phyloP scores from a whole-genome alignment of 768 basidiomycete genomes.

The Russula virescens region DNA sequence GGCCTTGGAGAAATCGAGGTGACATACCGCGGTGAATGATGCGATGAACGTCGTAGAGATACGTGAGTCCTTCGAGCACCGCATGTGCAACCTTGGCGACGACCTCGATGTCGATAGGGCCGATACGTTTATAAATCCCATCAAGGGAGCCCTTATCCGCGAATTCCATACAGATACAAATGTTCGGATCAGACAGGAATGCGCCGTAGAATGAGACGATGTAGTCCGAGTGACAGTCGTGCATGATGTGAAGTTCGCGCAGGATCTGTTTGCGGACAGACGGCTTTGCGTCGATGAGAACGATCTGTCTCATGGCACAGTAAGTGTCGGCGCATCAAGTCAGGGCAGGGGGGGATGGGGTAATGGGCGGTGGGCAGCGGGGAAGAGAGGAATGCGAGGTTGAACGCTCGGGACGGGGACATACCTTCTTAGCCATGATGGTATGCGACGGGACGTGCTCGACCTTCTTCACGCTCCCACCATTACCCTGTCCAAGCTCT shows the following conservation, averaged over 20 bases:
- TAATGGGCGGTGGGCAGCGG: too few species aligned
- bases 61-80: constrained; percentile 91
- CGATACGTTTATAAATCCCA: constrained; percentile 93
- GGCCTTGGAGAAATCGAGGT: background rate
- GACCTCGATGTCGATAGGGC: constrained; percentile 86
- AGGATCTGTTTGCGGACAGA: constrained; percentile 96
- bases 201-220: constrained; percentile 98
- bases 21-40: constrained; percentile 97
- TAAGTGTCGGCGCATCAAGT: background rate
- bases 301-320: constrained; percentile 51
- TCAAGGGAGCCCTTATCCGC: constrained; percentile 94
- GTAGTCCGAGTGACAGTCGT: constrained; percentile 87
- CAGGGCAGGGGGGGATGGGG: background rate
- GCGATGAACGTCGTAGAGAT: constrained; percentile 94
- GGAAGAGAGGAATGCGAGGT: background rate
- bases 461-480: constrained; percentile 95
- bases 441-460: constrained; percentile 87
- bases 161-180: constrained; percentile 98
- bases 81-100: constrained; percentile 93
- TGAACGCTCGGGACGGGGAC: constrained; percentile 29
- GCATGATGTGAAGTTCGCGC: constrained; percentile 98
- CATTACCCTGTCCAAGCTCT: constrained; percentile 94
- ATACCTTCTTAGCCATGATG: constrained; percentile 97
- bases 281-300: constrained; percentile 94
- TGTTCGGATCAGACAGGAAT: constrained; percentile 94